Evolutionary conservation across 2,329 filamentous ascomycete species (phyloP), one percentile per base, ranked within the genome.

Genomic region (Fulvia fulva): DNA sequence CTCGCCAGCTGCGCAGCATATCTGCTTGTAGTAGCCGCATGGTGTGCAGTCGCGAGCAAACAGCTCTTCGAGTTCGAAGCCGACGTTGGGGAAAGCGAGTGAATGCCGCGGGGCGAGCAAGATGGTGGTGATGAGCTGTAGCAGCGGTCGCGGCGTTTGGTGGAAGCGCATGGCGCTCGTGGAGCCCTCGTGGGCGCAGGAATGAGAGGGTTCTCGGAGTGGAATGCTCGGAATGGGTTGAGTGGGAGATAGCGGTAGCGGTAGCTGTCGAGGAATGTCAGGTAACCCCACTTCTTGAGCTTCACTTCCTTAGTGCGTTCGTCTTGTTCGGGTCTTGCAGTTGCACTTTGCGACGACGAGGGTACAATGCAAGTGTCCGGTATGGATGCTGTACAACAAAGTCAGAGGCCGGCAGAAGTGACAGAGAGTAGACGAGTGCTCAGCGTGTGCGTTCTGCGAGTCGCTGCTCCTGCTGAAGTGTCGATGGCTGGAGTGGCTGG

Each of bases 1-100:
- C 63, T 79, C 70, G 44, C 67, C 72, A 2, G 74, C 65, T 25
- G 67, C 65, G 64, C 81, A 84, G 73, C 81, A 83, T 12, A 81
- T 67, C 67, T 80, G 78, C 50, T 71, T 70, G 57, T 77, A 75
- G 65, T 76, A 82, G n/a, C 81, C 82, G 63, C 81, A 84, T 8
- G 76, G 73, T 54, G 77, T 56, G 41, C 65, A 66, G 32, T 65
- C 67, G 51, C 72, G 65, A 8, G 65, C 69, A 51, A 73, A 73
- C 19, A 74, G 69, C 37, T 71, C 65, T 56, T 71, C 68, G 63
- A 70, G 70, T 9, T 63, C 59, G 63, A 73, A 68, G 47, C 68
- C 71, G 54, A 64, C 67, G 28, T 58, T 63, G 5, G 71, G 69
- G 51, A 63, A 66, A 51, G 69, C 70, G 62, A 58, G 25, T 55